These are phyloP conservation scores for Mesostigma viride DNA, from an alignment of 139 green algal species.

Conservation along the genomic window DNA sequence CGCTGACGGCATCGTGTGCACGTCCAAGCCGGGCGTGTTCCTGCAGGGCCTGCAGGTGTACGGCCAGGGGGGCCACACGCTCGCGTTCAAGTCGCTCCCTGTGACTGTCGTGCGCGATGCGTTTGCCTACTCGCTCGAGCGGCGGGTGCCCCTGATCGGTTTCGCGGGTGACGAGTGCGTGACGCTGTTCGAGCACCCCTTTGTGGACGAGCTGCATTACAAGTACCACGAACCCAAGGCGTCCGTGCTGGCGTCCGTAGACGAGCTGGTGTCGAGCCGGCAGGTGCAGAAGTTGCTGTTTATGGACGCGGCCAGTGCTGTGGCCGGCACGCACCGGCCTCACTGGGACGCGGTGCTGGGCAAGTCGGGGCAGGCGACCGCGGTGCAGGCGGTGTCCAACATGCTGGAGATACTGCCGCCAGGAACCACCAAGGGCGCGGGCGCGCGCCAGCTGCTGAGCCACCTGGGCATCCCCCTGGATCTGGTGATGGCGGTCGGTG, in stretches of 20 bases:
- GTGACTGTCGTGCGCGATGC: constrained; percentile 15
- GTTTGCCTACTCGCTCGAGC: constrained; percentile 19
- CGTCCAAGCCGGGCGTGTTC: constrained; percentile 26
- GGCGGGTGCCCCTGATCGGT: constrained; percentile 30
- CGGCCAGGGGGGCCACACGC: constrained; percentile 28
- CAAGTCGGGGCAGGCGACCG: no score
- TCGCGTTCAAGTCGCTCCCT: neutral
- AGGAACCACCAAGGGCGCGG: constrained; percentile 76
- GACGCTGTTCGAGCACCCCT: constrained; percentile 41
- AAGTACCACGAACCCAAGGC: constrained; percentile 32
- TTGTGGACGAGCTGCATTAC: constrained; percentile 26
- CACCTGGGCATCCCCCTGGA: constrained; percentile 7
- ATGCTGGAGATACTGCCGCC: constrained; percentile 89
- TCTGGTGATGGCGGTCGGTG: constrained; percentile 71
- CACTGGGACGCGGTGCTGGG: no score
- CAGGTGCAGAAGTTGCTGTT: constrained; percentile 33
- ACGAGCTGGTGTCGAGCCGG: constrained; percentile 12
- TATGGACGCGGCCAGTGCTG: constrained; percentile 26
- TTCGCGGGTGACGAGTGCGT: constrained; percentile 81
- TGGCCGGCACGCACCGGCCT: no score
- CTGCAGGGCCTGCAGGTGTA: constrained; percentile 53
- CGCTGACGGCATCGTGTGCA: constrained; percentile 3
- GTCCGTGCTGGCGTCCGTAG: constrained; percentile 14
- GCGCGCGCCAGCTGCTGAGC: constrained; percentile 31
- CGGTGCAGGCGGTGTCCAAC: constrained; percentile 74